Evolutionary conservation across 2,329 filamentous ascomycete genomes (phyloP).

Genomic region (Mollisiaceae sp.): DNA sequence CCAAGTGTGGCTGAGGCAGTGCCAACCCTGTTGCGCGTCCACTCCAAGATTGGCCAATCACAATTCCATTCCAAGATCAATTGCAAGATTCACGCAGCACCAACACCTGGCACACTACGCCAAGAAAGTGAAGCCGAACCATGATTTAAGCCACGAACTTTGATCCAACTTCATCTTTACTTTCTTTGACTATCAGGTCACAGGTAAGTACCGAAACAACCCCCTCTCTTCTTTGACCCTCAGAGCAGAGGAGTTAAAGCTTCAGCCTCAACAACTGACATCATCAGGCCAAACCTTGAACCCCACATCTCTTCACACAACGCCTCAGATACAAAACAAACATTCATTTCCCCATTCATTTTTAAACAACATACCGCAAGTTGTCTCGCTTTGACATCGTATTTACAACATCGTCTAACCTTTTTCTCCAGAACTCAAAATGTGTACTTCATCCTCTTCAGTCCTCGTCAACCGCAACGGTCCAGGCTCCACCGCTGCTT

Average conservation of each 20-base stretch:
- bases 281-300: neutral
- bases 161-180: neutral
- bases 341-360: neutral
- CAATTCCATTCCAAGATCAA: neutral
- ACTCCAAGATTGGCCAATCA: neutral
- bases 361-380: neutral
- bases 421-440: conserved; percentile 22
- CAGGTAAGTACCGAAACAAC: neutral
- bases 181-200: neutral
- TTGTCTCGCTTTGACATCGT: neutral
- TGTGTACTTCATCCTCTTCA: conserved; percentile 43
- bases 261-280: conserved; percentile 3
- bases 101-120: neutral
- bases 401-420: neutral
- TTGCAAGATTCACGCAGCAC: neutral
- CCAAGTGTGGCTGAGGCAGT: conserved; percentile 5
- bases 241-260: neutral
- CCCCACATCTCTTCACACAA: neutral
- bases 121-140: conserved; percentile 5
- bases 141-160: neutral
- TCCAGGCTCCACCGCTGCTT: conserved; percentile 54
- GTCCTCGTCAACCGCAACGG: conserved; percentile 50
- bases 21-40: neutral
- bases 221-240: neutral
- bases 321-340: neutral